Conservation (phyloP, 495 filamentous ascomycete genomes). For the Neurospora cerealis region DNA sequence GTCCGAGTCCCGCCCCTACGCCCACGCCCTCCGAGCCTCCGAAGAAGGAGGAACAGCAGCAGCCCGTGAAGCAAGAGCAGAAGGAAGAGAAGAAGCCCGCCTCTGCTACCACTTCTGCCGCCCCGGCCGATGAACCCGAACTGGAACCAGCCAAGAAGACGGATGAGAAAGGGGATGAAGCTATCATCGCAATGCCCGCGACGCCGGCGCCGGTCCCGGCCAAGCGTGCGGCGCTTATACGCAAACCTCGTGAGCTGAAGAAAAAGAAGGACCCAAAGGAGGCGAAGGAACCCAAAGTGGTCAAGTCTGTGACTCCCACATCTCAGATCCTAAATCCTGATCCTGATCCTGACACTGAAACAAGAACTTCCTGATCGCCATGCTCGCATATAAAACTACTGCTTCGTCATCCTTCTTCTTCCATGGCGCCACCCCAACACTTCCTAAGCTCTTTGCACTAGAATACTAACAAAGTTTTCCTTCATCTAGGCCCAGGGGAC, state of each 20-base stretch:
- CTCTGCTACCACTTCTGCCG: background rate
- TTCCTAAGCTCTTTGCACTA: background rate
- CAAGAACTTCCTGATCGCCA: background rate
- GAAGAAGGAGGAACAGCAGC: conserved; percentile 2
- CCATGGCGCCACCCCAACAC: conserved; percentile 13
- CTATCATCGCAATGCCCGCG: conserved; percentile 14
- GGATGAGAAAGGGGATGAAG: background rate
- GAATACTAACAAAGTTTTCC: background rate
- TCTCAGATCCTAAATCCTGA: conserved; percentile 13
- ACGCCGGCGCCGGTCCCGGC: conserved; percentile 14
- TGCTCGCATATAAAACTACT: conserved; percentile 17
- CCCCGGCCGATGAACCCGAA: background rate
- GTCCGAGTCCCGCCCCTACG: background rate
- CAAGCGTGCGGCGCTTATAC: conserved; percentile 10
- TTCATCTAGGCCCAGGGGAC: background rate
- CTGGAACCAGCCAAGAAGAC: conserved; percentile 17
- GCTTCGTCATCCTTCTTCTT: conserved; percentile 10
- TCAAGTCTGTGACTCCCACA: conserved; percentile 22
- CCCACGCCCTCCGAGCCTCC: background rate
- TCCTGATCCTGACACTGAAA: conserved; percentile 18
- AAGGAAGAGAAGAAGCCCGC: conserved; percentile 23
- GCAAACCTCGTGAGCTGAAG: conserved; percentile 6
- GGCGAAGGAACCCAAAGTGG: background rate
- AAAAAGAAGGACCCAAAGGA: conserved; percentile 8
- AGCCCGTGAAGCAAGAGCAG: conserved; percentile 9